Base-by-base conservation (phyloP, 768 basidiomycete genomes). In the Agaricus subrufescens region DNA sequence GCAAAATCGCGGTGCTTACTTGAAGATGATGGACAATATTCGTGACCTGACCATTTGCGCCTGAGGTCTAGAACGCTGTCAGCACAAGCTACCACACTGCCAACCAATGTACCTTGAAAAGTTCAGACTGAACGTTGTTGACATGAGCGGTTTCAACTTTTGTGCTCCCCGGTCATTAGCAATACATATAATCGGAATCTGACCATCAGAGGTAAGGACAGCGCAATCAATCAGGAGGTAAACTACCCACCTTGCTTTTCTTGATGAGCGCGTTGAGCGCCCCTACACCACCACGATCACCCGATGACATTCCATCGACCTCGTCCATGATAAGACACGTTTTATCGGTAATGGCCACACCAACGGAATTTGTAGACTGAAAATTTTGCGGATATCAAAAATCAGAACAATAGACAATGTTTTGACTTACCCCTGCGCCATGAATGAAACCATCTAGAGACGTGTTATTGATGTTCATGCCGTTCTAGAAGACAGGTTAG, bases 251-350 rank as follows among this genome's bases (percentile, higher is more conserved):
- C 76, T 88, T 92, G 23, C 89, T 88, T 76, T 96, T 98, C 74
- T 88, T 94, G 63, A 99, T 96, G 58, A 99, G 66, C 0, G 86
- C 85, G 56, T 93, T 93, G 62, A 99, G 67, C 5, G 97, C 97
- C 25, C 93, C 96, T 1, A 98, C 91, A 54, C 97, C 97, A 14
- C 97, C 97, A 45, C 97, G 81, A 70, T 99, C 97, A 15, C 97
- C 97, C 3, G 91, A 91, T 4, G 94, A 96, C 95, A 98, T 99
- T 1, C 97, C 97, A 61, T 99, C 97, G 2, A 98, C 96, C 68
- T 99, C 97, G 65, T 99, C 97, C 96, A 99, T 98, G 67, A 99
- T 98, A 45, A 99, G 75, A 61, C 94, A 92, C 0, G 89, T 83
- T 67, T 78, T 83, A 62, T 89, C 82, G 0, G 89, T 94, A 60